Evolutionary conservation across 2,329 filamentous ascomycete species (phyloP), one percentile per base, ranked within the genome.

Genomic region (Beauveria scarabaeidicola): DNA sequence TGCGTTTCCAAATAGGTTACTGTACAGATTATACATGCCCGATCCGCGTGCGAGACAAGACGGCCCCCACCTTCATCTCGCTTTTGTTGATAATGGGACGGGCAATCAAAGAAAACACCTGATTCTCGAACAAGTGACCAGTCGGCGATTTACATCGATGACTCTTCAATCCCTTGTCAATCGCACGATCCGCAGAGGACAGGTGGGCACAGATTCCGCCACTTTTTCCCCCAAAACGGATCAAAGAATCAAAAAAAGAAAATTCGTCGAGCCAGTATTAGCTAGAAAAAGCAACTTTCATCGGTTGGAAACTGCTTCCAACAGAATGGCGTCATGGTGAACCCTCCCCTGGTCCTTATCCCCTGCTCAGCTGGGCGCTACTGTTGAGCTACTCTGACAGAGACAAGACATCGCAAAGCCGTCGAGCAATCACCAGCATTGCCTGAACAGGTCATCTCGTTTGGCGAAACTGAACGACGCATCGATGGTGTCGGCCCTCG

Each of bases 351-450:
- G 32, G 54, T 29, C 32, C 1, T 11, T 21, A 17, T 50, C n/a
- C 46, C 54, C 54, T 57, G 44, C 43, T 46, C 44, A 57, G 54
- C 54, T 57, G 54, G 54, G 44, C 52, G 23, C 41, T 43, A 43
- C 52, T 17, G 41, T 25, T 38, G n/a, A 23, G 21, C 43, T 25
- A 40, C 46, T 41, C 10, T 41, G 10, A n/a, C 15, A n/a, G n/a
- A 19, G 29, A 47, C 8, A 27, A 51, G 21, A 27, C 17, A 19
- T 47, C 19, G 29, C 21, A 47, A 32, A 36, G 32, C 29, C 36
- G 44, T 25, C 43, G 3, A 44, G 15, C 10, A 21, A 21, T 10
- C 43, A 21, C 4, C 43, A 19, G 43, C 43, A 32, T 29, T 29
- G 29, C 10, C 11, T 32, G 29, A 32, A 32, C 29, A 32, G 29